Base-by-base conservation (phyloP, 2,329 filamentous ascomycete genomes). In the Elsinoe ampelina region DNA sequence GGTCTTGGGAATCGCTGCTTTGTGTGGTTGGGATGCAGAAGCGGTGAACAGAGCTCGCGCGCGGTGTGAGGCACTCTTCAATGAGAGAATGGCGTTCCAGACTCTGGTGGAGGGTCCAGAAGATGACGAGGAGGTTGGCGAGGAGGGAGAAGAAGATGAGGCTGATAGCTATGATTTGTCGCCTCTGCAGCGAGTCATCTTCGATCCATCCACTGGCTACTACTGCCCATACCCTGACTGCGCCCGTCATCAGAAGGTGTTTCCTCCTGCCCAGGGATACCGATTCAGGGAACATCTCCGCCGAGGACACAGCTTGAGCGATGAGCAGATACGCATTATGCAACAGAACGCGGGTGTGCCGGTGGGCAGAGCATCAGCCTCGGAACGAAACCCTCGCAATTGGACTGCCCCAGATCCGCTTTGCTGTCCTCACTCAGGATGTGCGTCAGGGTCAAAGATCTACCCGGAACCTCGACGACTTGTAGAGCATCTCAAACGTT, bases 51-150 rank as follows among this genome's bases (percentile, higher is more conserved):
- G 87, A 30, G 80, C 89, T 0, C 80, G 86, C 1, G 77, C 83
- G 65, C 80, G 92, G 50, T 97, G 91, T 65, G 81, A 86, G 2
- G 74, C 80, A 45, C 73, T 95, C 0, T 95, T 96, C 63, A 80
- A 78, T 0, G 81, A 93, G 70, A 74, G 79, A 20, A 89, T 93
- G 80, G 71, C 74, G 1, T 77, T 90, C 58, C 34, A 17, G 11
- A 30, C 47, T 12, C 26, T 52, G 5, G 10, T 35, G 15, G 48
- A 20, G 17, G 32, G 15, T 19, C 19, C 47, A n/a, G 7, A 20
- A 8, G 48, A 26, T 15, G 12, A 39, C 10, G 34, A 39, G n/a
- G 19, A 8, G 2, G 36, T 2, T n/a, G 26, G 5, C 4, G 19
- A 19, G 13, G 45, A 34, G 13, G 12, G 12, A 17, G 17, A 26